Evolutionary conservation across 2,329 filamentous ascomycete species (phyloP).

Genomic region (Claviceps sorghi): DNA sequence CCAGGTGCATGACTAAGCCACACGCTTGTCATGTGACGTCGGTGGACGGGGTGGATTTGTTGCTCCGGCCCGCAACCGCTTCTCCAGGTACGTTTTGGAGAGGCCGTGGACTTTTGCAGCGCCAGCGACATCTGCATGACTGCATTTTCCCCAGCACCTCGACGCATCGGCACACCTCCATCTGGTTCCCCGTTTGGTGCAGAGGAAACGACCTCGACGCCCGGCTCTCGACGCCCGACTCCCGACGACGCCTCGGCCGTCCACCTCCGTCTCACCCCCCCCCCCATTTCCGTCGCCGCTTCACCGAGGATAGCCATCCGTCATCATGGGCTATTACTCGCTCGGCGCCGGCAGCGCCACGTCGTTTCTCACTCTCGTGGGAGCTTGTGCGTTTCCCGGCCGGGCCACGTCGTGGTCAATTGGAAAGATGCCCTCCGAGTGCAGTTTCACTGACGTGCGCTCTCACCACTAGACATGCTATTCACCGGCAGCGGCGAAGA

Average conservation of each 20-base stretch:
- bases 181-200: background rate
- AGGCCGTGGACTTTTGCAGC: background rate
- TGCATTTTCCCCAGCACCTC: background rate
- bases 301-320: constrained; percentile 6
- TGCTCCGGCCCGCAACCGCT: background rate
- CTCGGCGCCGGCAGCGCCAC: constrained; percentile 58
- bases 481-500: constrained; percentile 91
- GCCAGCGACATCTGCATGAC: background rate
- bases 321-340: constrained; percentile 53
- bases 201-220: background rate
- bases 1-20: background rate
- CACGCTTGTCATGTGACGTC: constrained; percentile 23
- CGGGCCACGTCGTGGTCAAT: background rate
- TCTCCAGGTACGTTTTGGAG: background rate
- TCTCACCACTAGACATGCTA: constrained; percentile 66
- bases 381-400: constrained; percentile 50
- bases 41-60: constrained; percentile 1
- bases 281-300: background rate
- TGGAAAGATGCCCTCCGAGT: background rate
- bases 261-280: too few species aligned
- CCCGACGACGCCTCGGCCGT: background rate
- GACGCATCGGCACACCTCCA: background rate
- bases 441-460: background rate
- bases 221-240: background rate
- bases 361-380: constrained; percentile 56